phyloP scores from a whole-genome alignment of 148 eudicot species.

The Rhododendron williamsianum region DNA sequence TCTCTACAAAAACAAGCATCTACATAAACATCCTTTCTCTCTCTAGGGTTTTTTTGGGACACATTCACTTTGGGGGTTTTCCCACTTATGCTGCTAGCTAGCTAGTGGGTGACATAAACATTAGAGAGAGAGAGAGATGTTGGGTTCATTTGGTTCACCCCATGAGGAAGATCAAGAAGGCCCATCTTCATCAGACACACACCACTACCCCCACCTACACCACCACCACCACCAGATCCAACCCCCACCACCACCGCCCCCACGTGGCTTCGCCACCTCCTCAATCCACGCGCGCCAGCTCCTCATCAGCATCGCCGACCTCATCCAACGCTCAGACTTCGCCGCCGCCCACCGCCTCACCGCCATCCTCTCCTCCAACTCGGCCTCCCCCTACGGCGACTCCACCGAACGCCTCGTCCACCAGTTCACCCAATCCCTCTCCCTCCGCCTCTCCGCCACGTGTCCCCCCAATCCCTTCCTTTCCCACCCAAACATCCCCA shows the following conservation, averaged over 20 bases:
- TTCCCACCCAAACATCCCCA: not conserved
- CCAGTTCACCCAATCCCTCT: slow-evolving; percentile 63
- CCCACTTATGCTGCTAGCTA: not conserved
- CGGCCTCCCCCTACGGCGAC: slow-evolving; percentile 58
- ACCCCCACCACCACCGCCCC: not conserved
- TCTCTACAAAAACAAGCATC: not conserved
- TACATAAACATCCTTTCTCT: not conserved
- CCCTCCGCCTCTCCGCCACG: slow-evolving; percentile 37
- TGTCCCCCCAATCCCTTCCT: slow-evolving; percentile 8
- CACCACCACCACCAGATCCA: slow-evolving; percentile 21
- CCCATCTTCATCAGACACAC: slow-evolving; percentile 14
- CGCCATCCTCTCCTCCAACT: slow-evolving; percentile 42
- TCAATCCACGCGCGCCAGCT: slow-evolving; percentile 53
- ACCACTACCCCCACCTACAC: not conserved
- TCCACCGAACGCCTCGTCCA: slow-evolving; percentile 55
- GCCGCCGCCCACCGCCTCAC: slow-evolving; percentile 65
- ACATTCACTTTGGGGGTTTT: not conserved
- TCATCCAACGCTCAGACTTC: slow-evolving; percentile 52
- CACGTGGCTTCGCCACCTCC: slow-evolving; percentile 19
- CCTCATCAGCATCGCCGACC: slow-evolving; percentile 63
- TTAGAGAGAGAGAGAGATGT: slow-evolving; percentile 13
- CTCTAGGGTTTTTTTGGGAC: slow-evolving; percentile 11
- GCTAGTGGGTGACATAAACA: not conserved
- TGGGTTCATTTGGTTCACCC: slow-evolving; percentile 28
- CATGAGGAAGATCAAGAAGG: slow-evolving; percentile 20